Percentiles rank a stretch among this genome's conserved stretches.
Conservation (phyloP, 192 early-diverging fungal species). For the Coemansia sp. region DNA sequence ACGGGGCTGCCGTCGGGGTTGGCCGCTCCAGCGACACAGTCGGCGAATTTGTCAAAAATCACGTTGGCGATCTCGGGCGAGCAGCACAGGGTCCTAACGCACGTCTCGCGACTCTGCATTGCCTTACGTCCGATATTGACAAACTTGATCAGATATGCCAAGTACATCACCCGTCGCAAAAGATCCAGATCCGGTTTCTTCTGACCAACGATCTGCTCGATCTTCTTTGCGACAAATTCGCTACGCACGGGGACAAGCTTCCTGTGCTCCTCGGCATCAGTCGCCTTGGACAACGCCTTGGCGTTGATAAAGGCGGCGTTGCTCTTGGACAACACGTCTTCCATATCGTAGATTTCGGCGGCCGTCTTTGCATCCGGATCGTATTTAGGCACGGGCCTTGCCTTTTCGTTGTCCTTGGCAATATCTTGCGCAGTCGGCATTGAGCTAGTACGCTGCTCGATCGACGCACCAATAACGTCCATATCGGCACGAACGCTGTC, state of each 20-base stretch:
- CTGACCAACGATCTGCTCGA: conserved; percentile 32
- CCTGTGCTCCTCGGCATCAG: conserved; percentile 41
- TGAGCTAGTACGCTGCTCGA: conserved; percentile 66
- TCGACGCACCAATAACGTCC: conserved; percentile 68
- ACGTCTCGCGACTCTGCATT: conserved; percentile 57
- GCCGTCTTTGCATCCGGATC: conserved; percentile 68
- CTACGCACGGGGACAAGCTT: conserved; percentile 27
- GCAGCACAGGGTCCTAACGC: conserved; percentile 55
- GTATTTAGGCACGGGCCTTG: conserved; percentile 78
- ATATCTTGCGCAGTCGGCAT: conserved; percentile 66
- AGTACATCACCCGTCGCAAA: conserved; percentile 71
- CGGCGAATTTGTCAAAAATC: conserved; percentile 70
- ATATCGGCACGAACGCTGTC: conserved; percentile 66
- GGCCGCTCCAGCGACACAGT: conserved; percentile 59
- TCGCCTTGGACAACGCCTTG: conserved; percentile 58
- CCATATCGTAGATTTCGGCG: conserved; percentile 81
- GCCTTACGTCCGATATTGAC: conserved; percentile 50
- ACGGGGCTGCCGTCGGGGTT: conserved; percentile 55
- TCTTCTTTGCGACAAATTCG: conserved; percentile 41
- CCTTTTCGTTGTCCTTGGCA: conserved; percentile 58
- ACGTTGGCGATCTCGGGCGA: conserved; percentile 57
- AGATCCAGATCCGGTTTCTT: conserved; percentile 31
- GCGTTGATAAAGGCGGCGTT: conserved; percentile 71
- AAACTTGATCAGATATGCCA: conserved; percentile 79
- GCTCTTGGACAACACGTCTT: conserved; percentile 68